phyloP scores from a whole-genome alignment of 495 filamentous ascomycete genomes.

The Staphylotrichum tortipilum region DNA sequence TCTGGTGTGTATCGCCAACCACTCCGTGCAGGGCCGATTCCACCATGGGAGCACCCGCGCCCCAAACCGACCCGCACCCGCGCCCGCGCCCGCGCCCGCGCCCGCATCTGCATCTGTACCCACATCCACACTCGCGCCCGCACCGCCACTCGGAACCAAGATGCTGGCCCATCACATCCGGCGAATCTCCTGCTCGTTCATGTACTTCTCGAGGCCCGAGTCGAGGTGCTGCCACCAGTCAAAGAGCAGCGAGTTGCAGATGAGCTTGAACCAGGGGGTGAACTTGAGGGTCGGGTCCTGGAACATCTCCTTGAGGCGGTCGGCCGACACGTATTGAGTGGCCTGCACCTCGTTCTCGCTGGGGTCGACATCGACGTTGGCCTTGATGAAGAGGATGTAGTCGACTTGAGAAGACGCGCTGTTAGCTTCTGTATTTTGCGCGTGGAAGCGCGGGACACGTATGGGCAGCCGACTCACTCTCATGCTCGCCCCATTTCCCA shows the following conservation, averaged over 20 bases:
- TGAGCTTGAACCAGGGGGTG: conserved; percentile 99
- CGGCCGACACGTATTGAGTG: conserved; percentile 70
- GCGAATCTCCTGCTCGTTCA: conserved; percentile 74
- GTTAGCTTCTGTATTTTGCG: conserved; percentile 3
- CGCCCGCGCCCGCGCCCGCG: too few relatives aligned
- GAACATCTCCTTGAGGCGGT: conserved; percentile 81
- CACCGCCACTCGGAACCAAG: neutral
- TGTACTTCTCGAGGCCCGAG: conserved; percentile 71
- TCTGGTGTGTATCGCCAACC: too few relatives aligned
- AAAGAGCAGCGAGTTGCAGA: conserved; percentile 94
- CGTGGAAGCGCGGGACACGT: neutral
- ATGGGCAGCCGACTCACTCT: conserved; percentile 73
- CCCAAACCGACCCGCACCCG: too few relatives aligned
- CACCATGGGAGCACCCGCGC: too few relatives aligned
- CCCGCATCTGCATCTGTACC: too few relatives aligned
- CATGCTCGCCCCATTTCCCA: conserved; percentile 97
- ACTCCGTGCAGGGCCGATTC: too few relatives aligned
- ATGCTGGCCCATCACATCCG: conserved; percentile 51
- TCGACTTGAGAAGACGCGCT: conserved; percentile 57
- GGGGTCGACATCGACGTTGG: conserved; percentile 69
- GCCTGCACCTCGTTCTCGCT: conserved; percentile 86
- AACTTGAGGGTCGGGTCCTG: conserved; percentile 69
- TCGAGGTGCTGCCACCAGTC: conserved; percentile 96
- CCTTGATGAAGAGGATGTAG: conserved; percentile 98
- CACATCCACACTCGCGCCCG: too few relatives aligned